Base-by-base conservation (phyloP, 441 rosid genomes). In the Adansonia gregorii region DNA sequence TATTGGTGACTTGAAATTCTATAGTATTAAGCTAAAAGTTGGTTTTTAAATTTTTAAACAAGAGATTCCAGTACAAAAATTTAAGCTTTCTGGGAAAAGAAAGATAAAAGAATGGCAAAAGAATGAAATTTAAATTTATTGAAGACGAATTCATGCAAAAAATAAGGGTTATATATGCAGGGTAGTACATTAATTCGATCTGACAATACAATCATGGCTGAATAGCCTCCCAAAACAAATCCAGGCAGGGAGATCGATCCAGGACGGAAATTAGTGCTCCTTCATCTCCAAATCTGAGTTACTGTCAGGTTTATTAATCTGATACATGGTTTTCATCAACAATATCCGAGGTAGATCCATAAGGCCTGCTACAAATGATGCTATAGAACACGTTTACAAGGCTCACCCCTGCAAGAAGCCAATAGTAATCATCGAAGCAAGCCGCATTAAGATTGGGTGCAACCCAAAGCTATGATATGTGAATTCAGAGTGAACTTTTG, bases 381-480 rank as follows among this genome's bases (percentile, higher is more conserved):
- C 31, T 27, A 27, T 63, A 63, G 2, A 67, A 19, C 54, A 45
- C n/a, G 19, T 45, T 67, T 35, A 45, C 3, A 3, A 46, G 8
- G 20, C 55, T 45, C 52, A 67, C 46, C 55, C 54, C 55, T 4
- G 72, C 35, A 9, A 67, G 35, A 45, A 67, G 35, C 72, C 35
- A 45, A 19, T 67, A 67, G 15, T 45, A 67, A 5, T 45, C 4
- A 54, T 67, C 54, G 35, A 43, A 67, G 15, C 27, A 35, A 63
- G 67, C 67, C 67, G 27, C 45, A 6, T 63, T 63, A 14, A 63
- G 43, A 12, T 63, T 63, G 45, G 31, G 10, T 5, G 45, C 45
- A 63, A 63, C 67, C 39, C 45, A 63, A 63, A 43, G 20, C 11
- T 1, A 8, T 14, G n/a, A 4, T 27, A 27, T 27, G 35, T 27